Conservation (phyloP, 1,139 yeast species). For the Scheffersomyces parashehatae region DNA sequence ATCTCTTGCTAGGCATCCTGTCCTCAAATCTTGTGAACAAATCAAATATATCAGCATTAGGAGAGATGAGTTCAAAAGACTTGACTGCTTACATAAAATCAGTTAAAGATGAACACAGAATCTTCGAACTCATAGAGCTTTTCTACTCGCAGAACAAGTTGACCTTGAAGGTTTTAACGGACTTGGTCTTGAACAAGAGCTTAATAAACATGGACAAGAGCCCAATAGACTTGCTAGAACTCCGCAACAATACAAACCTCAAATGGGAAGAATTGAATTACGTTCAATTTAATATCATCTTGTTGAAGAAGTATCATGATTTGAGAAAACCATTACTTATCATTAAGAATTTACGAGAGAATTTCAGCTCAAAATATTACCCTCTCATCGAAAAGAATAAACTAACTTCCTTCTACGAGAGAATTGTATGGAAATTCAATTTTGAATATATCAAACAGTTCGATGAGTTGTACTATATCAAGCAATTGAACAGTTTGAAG, state of each 20-base stretch:
- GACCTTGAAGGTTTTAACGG: constrained; percentile 24
- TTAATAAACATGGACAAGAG: constrained; percentile 21
- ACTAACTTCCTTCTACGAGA: constrained; percentile 40
- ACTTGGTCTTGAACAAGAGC: constrained; percentile 29
- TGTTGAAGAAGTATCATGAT: constrained; percentile 39
- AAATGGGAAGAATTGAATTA: constrained; percentile 17
- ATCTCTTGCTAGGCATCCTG: constrained; percentile 21
- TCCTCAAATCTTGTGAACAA: constrained; percentile 13
- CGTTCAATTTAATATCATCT: constrained; percentile 28
- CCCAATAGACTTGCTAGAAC: constrained; percentile 18
- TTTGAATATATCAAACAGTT: constrained; percentile 33
- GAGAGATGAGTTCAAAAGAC: constrained; percentile 20
- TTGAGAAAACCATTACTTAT: constrained; percentile 33
- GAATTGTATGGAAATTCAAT: constrained; percentile 45
- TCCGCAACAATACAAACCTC: constrained; percentile 6
- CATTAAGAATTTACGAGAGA: constrained; percentile 29
- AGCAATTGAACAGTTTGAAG: constrained; percentile 21
- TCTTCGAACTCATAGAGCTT: constrained; percentile 29
- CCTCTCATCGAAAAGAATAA: constrained; percentile 25
- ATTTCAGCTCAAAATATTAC: constrained; percentile 26
- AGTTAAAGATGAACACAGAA: constrained; percentile 21
- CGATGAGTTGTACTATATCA: constrained; percentile 27
- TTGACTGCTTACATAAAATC: constrained; percentile 22
- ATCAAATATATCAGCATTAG: constrained; percentile 9
- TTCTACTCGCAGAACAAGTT: constrained; percentile 30